Percentiles rank a stretch among this genome's conserved stretches.
phyloP scores from a whole-genome alignment of 2,329 filamentous ascomycete species.

The Canariomyces notabilis region DNA sequence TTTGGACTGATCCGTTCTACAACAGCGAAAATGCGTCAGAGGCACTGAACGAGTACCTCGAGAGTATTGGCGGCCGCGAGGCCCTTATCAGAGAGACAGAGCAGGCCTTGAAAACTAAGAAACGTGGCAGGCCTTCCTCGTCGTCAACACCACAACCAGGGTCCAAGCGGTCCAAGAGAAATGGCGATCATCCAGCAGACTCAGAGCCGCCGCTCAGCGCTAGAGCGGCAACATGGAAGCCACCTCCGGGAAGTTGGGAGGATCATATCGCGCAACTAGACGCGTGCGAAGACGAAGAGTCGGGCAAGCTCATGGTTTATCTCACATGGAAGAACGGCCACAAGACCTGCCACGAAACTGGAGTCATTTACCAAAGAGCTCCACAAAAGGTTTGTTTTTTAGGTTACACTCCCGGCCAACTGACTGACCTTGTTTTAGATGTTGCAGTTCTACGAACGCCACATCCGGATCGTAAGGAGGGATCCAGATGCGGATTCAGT shows the following conservation, averaged over 20 bases:
- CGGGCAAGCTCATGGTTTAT: conserved; percentile 59
- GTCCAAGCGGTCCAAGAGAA: conserved; percentile 44
- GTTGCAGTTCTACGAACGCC: conserved; percentile 55
- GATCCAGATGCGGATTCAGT: conserved; percentile 15
- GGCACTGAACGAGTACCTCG: conserved; percentile 61
- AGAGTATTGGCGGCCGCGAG: conserved; percentile 58
- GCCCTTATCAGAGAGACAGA: conserved; percentile 48
- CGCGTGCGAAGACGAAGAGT: conserved; percentile 62
- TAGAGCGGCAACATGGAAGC: conserved; percentile 50
- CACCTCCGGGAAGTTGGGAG: conserved; percentile 73
- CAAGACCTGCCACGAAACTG: conserved; percentile 68
- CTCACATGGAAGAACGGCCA: conserved; percentile 68
- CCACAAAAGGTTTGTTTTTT: conserved; percentile 61
- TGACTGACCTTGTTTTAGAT: conserved; percentile 39
- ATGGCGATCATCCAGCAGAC: conserved; percentile 44
- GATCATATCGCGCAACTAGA: conserved; percentile 66
- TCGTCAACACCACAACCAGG: conserved; percentile 33
- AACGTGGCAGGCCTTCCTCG: conserved; percentile 48
- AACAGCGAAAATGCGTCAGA: conserved; percentile 53
- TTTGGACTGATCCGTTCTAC: not conserved
- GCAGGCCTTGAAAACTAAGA: conserved; percentile 49
- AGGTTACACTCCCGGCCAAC: not conserved
- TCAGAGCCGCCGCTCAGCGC: conserved; percentile 44
- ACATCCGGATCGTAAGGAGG: conserved; percentile 49
- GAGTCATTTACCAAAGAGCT: conserved; percentile 66